Percentiles rank a stretch among this genome's conserved stretches.
Conservation (phyloP, 768 basidiomycete species). For the Dacryopinax spathularia region DNA sequence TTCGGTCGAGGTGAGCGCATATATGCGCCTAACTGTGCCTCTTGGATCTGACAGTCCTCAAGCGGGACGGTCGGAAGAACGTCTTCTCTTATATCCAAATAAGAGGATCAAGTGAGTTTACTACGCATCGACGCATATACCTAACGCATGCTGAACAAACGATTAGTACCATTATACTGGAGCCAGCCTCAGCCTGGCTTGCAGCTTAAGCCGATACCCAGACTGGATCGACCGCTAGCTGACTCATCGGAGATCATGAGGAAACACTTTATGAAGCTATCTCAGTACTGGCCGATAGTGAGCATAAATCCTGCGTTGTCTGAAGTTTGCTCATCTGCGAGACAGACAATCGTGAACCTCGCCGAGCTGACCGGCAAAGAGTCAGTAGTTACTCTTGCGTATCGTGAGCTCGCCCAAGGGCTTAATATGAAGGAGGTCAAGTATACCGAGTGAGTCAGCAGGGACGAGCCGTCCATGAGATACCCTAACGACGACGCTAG, state of each 20-base stretch:
- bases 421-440: slow-evolving; percentile 32
- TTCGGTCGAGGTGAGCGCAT: slow-evolving; percentile 62
- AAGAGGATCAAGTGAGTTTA: slow-evolving; percentile 68
- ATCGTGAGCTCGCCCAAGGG: slow-evolving; percentile 51
- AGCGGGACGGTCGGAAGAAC: slow-evolving; percentile 65
- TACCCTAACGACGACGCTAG: slow-evolving; percentile 9
- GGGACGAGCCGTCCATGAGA: no score
- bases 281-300: slow-evolving; percentile 1
- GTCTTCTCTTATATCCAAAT: slow-evolving; percentile 82
- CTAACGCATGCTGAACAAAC: slow-evolving; percentile 3
- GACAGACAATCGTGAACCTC: slow-evolving; percentile 69
- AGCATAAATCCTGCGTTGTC: not conserved
- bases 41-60: slow-evolving; percentile 6
- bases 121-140: not conserved
- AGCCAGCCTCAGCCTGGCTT: slow-evolving; percentile 56
- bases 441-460: slow-evolving; percentile 38
- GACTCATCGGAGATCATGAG: slow-evolving; percentile 58
- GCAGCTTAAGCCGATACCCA: slow-evolving; percentile 75
- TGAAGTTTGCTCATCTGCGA: not conserved
- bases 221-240: slow-evolving; percentile 57
- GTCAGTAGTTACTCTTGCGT: slow-evolving; percentile 60
- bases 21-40: not conserved
- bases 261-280: slow-evolving; percentile 49
- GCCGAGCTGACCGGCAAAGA: slow-evolving; percentile 89
- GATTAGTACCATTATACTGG: slow-evolving; percentile 81